Conservation (phyloP, 495 filamentous ascomycete species). For the Penicillium atrosanguineum region DNA sequence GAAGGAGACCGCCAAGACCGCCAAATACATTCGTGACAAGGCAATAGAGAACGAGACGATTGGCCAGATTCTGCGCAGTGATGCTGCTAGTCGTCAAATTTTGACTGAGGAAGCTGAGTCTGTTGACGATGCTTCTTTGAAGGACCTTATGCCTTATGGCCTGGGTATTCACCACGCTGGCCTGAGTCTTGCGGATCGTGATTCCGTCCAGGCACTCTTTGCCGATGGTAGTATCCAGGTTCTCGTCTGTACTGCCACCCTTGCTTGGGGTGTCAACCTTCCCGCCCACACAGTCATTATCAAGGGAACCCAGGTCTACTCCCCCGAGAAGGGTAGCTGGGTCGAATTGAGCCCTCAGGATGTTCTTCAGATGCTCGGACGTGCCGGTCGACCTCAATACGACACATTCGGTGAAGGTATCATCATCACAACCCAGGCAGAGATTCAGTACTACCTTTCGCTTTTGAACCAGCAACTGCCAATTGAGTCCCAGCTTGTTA, state of each 20-base stretch:
- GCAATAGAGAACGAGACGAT: constrained; percentile 95
- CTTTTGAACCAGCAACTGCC: constrained; percentile 95
- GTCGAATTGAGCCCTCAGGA: constrained; percentile 97
- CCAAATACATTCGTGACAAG: constrained; percentile 92
- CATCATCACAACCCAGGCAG: constrained; percentile 92
- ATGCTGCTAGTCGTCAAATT: constrained; percentile 88
- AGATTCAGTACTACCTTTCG: constrained; percentile 96
- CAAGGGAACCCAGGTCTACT: constrained; percentile 97
- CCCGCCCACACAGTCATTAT: constrained; percentile 96
- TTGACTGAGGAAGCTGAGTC: constrained; percentile 79
- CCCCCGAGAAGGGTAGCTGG: constrained; percentile 98
- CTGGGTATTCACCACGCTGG: constrained; percentile 98
- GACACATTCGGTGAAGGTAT: constrained; percentile 98
- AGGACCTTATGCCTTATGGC: constrained; percentile 92
- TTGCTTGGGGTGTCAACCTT: constrained; percentile 99
- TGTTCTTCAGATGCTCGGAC: constrained; percentile 97
- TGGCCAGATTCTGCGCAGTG: constrained; percentile 87
- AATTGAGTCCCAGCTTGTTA: constrained; percentile 94
- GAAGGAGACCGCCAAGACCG: constrained; percentile 97
- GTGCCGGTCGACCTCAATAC: constrained; percentile 93
- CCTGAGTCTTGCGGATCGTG: constrained; percentile 89
- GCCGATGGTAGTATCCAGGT: constrained; percentile 88
- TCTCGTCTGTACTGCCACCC: constrained; percentile 91
- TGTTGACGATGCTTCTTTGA: constrained; percentile 82
- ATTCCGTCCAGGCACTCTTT: constrained; percentile 93